phyloP scores from a whole-genome alignment of 2,329 filamentous ascomycete genomes.

The Chaetomiaceae sp. region DNA sequence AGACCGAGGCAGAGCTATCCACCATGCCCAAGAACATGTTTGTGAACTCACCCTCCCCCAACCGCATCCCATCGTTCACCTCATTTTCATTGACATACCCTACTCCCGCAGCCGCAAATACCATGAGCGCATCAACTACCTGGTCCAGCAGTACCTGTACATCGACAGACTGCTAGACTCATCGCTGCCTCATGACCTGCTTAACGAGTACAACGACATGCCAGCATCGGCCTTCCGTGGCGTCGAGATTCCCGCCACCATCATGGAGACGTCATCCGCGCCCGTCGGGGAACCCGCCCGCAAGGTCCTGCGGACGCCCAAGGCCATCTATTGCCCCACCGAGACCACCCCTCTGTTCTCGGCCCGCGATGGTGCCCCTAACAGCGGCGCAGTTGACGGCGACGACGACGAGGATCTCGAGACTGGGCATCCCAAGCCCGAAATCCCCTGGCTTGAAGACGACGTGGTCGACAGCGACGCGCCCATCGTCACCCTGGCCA shows the following conservation, averaged over 20 bases:
- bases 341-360: constrained; percentile 64
- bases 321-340: constrained; percentile 75
- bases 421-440: constrained; percentile 44
- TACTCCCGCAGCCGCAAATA: constrained; percentile 59
- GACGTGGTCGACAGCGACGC: constrained; percentile 67
- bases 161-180: constrained; percentile 89
- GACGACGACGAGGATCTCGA: constrained; percentile 42
- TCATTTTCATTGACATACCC: constrained; percentile 1
- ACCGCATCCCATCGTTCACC: too few species aligned
- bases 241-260: constrained; percentile 65
- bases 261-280: constrained; percentile 55
- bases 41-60: background rate
- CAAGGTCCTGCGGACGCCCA: constrained; percentile 73
- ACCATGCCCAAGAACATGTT: constrained; percentile 67
- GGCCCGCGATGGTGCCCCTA: constrained; percentile 38
- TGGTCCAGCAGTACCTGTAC: constrained; percentile 89
- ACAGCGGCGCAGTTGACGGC: constrained; percentile 43
- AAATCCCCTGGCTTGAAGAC: constrained; percentile 69
- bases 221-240: constrained; percentile 51
- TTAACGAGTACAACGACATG: constrained; percentile 79
- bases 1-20: constrained; percentile 68
- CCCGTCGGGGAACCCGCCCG: constrained; percentile 35
- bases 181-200: constrained; percentile 82
- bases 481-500: constrained; percentile 76
- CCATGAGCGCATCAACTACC: constrained; percentile 82